Evolutionary conservation across 2,329 filamentous ascomycete species (phyloP).

Genomic region (Bertia moriformis): DNA sequence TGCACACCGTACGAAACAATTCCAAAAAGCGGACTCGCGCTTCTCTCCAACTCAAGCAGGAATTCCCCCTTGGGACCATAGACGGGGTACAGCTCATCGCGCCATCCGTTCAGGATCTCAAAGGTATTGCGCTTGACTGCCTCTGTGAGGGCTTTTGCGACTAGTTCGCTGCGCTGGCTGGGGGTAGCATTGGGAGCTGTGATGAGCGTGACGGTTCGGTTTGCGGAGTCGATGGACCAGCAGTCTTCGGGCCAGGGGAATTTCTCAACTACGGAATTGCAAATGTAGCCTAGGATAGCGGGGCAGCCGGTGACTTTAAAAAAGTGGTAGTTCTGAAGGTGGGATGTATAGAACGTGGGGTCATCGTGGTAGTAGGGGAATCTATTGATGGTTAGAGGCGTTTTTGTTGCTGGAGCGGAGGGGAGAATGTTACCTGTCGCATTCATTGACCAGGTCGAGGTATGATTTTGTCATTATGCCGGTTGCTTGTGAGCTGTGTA

Average conservation of each 20-base stretch:
- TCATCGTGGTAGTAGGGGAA: constrained; percentile 63
- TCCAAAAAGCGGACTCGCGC: constrained; percentile 42
- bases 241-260: background rate
- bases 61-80: constrained; percentile 34
- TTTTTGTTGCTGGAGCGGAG: no score
- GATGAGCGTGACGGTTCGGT: constrained; percentile 34
- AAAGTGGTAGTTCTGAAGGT: constrained; percentile 51
- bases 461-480: background rate
- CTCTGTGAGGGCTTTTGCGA: constrained; percentile 41
- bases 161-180: constrained; percentile 41
- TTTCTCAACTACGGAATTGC: constrained; percentile 22
- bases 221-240: constrained; percentile 32
- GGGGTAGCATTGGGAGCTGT: constrained; percentile 33
- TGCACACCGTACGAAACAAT: constrained; percentile 46
- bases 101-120: constrained; percentile 62
- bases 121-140: constrained; percentile 40
- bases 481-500: no score
- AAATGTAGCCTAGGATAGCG: constrained; percentile 47
- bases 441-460: constrained; percentile 33
- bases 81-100: constrained; percentile 67
- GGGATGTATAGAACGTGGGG: constrained; percentile 35
- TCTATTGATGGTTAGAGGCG: constrained; percentile 22
- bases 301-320: constrained; percentile 46
- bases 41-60: constrained; percentile 35
- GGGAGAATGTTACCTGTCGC: constrained; percentile 31